Evolutionary conservation across 208 protist genomes (phyloP).

Genomic region (Phytomonas francai): DNA sequence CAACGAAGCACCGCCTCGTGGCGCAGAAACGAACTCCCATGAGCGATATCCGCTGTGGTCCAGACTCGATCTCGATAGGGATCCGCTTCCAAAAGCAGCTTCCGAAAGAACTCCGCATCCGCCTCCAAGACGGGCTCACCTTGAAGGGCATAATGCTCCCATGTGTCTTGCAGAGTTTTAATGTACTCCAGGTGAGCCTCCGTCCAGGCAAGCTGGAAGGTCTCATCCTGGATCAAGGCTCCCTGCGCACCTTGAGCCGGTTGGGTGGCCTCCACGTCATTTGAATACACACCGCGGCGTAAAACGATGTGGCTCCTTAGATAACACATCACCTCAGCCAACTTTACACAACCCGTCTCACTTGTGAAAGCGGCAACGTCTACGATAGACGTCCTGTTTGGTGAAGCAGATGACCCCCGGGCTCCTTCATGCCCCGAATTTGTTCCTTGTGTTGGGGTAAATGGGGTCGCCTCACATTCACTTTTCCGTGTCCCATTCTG

Average conservation of each 20-base stretch:
- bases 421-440: constrained; percentile 4
- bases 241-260: neutral
- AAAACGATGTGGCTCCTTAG: constrained; percentile 29
- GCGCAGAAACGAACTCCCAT: neutral
- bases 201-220: neutral
- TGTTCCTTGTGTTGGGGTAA: neutral
- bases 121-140: neutral
- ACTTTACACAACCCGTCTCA: constrained; percentile 7
- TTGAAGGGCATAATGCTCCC: neutral
- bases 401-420: constrained; percentile 4
- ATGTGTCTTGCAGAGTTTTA: neutral
- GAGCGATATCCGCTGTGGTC: neutral
- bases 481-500: neutral
- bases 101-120: constrained; percentile 9
- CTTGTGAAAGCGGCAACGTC: constrained; percentile 15
- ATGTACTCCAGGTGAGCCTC: neutral
- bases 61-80: constrained; percentile 17
- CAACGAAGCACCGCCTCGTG: neutral
- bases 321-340: constrained; percentile 28
- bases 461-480: neutral
- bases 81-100: constrained; percentile 13
- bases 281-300: constrained; percentile 29
- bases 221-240: neutral
- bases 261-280: neutral
- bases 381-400: neutral